Evolutionary conservation across 164 flowering plant species (phyloP).

Genomic region (Vitis amurensis): DNA sequence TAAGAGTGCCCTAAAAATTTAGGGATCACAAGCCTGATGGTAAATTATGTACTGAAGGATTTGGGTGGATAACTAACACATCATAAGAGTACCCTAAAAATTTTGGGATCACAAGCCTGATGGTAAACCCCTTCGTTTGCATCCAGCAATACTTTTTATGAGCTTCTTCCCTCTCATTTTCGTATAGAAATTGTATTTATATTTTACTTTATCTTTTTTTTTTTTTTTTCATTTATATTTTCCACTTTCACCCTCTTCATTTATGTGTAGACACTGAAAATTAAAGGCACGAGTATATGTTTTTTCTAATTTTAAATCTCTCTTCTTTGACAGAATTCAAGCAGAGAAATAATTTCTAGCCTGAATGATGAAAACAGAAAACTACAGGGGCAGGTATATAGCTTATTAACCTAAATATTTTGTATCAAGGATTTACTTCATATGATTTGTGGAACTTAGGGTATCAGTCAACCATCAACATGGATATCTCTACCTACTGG

Average conservation of each 20-base stretch:
- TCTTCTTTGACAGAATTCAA: constrained; percentile 40
- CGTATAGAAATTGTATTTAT: background rate
- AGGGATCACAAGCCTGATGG: too few species aligned
- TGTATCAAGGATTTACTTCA: constrained; percentile 5
- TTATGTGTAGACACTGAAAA: background rate
- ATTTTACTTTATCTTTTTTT: background rate
- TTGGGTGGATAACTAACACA: too few species aligned
- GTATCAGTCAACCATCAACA: background rate
- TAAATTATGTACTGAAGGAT: too few species aligned
- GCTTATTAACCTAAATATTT: constrained; percentile 10
- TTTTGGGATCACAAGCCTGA: too few species aligned
- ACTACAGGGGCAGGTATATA: constrained; percentile 54
- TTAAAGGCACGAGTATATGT: background rate
- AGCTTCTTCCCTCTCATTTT: too few species aligned
- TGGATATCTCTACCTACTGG: background rate
- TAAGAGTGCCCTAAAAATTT: too few species aligned
- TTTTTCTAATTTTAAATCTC: background rate
- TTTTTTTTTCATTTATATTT: background rate
- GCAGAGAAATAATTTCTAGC: constrained; percentile 40
- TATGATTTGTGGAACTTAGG: background rate
- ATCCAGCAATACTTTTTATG: too few species aligned
- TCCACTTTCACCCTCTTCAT: background rate
- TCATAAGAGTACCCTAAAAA: too few species aligned
- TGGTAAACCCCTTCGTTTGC: too few species aligned
- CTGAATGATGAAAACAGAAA: constrained; percentile 43